These are phyloP conservation scores for Trametes pubescens DNA, from an alignment of 1,284 basidiomycete species.

Conservation along the genomic window DNA sequence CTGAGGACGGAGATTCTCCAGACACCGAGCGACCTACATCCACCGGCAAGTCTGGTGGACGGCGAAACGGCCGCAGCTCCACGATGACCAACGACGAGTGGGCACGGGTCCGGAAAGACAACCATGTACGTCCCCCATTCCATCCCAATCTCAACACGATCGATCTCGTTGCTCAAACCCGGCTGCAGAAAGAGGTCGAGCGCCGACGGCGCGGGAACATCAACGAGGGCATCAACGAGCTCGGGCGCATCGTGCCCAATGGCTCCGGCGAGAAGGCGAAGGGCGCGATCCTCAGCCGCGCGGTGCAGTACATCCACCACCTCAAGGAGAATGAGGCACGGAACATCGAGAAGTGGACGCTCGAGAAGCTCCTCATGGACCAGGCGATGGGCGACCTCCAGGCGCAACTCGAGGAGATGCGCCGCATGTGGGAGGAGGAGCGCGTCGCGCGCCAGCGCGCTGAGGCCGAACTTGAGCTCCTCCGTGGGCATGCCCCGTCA, in stretches of 20 bases:
- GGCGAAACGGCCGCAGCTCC: constrained; percentile 48
- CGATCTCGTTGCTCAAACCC: constrained; percentile 13
- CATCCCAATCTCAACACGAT: not conserved
- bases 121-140: constrained; percentile 65
- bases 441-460: constrained; percentile 60
- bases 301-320: constrained; percentile 90
- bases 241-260: constrained; percentile 89
- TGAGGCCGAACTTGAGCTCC: constrained; percentile 65
- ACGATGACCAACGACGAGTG: constrained; percentile 71
- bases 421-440: constrained; percentile 78
- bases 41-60: constrained; percentile 30
- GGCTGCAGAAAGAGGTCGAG: constrained; percentile 94
- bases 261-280: constrained; percentile 90
- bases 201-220: constrained; percentile 93
- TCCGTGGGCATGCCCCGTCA: constrained; percentile 45
- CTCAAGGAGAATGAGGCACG: constrained; percentile 90
- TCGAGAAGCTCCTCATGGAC: constrained; percentile 92
- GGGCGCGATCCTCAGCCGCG: constrained; percentile 85
- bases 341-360: constrained; percentile 94
- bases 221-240: constrained; percentile 94
- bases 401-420: constrained; percentile 79
- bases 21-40: constrained; percentile 30
- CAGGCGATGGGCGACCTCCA: constrained; percentile 89
- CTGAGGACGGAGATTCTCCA: constrained; percentile 18
- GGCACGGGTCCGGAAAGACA: constrained; percentile 84